Base-by-base conservation (phyloP, 192 early-diverging fungal genomes). In the Endogone sp. region DNA sequence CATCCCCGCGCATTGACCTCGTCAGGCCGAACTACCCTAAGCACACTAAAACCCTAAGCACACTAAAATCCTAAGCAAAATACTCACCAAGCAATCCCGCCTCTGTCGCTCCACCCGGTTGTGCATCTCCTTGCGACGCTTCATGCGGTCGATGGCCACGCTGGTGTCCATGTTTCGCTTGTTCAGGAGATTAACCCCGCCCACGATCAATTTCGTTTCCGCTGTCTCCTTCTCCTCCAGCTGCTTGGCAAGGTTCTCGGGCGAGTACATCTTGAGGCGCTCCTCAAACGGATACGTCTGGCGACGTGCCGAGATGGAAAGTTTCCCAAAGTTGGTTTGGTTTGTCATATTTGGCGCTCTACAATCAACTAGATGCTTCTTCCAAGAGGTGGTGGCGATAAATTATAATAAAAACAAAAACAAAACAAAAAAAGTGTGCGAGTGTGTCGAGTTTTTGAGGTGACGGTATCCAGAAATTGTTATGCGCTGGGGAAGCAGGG, bases 181-280 rank as follows among this genome's bases (percentile, higher is more conserved):
- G 66, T 91, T 91, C 65, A 91, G 81, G 64, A 91, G 89, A 64
- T 91, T 91, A 55, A 91, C 85, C 6, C 90, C 90, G 73, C 84
- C 87, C 24, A 91, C 83, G 0, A 76, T 55, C 9, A 76, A 25
- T 56, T 76, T 76, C 30, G 57, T 65, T 20, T 49, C 37, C 9
- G 55, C 65, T 1, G 37, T 16, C 1, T 49, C 37, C 37, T 49
- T 49, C 3, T 67, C 65, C 11, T 23, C 59, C 56, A 67, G 59
- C 56, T 67, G 65, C 9, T 56, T 55, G 1, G 56, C 56, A 2
- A 67, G 56, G 4, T 67, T 67, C 32, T 72, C 71, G 20, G 75
- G 75, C 27, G 64, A 62, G 27, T 76, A 76, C 13, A 68, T 66
- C 32, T 72, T 76, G 10, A 76, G 30, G 6, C 75, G 29, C 6